Evolutionary conservation across 768 basidiomycete species (phyloP), one percentile per base, ranked within the genome.

Genomic region (Cystoderma amianthinum): DNA sequence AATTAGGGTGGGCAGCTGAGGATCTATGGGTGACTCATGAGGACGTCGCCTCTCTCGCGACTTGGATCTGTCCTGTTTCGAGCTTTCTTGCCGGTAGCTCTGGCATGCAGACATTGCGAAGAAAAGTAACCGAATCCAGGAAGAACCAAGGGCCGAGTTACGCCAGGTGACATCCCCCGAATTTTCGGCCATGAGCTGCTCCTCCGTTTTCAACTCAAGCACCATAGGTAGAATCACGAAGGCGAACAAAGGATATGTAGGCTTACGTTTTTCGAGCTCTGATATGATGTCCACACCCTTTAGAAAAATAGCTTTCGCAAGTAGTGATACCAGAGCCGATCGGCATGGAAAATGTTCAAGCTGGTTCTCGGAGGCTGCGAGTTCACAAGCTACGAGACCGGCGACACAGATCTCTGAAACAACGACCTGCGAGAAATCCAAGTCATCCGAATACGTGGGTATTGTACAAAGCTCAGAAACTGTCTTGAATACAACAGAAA

Each of bases 141-240:
- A 71, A 21, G 63, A 64, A 6, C 65, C 57, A 36, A 76, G 59
- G 6, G 66, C 59, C 1, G 61, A 60, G n/a, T 69, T 70, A 45
- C 72, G 73, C 59, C 65, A 67, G 11, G 64, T 43, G 36, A 79
- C 74, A 2, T 63, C 55, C 48, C 60, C 64, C 15, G 65, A 58
- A 4, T 60, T 67, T 38, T 69, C 65, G 4, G 62, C 54, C 11
- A 60, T 55, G 37, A 76, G 52, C 20, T 76, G 68, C 1, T 64
- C 51, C 9, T 71, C 60, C 0, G 77, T 78, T 50, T 73, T 72
- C 50, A 87, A 59, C 1, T 61, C 55, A 36, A 84, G 50, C 6
- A 68, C 64, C 5, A 89, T 62, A 11, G 84, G 85, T 5, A 87
- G 62, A 7, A 88, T 59, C 7, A 90, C 57, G 0, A 75, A 74